A percentile compares a stretch with the other conserved stretches of the same genome.
These are phyloP conservation scores for Ogataea pignaliae DNA, from an alignment of 805 yeast species.

Conservation along the genomic window DNA sequence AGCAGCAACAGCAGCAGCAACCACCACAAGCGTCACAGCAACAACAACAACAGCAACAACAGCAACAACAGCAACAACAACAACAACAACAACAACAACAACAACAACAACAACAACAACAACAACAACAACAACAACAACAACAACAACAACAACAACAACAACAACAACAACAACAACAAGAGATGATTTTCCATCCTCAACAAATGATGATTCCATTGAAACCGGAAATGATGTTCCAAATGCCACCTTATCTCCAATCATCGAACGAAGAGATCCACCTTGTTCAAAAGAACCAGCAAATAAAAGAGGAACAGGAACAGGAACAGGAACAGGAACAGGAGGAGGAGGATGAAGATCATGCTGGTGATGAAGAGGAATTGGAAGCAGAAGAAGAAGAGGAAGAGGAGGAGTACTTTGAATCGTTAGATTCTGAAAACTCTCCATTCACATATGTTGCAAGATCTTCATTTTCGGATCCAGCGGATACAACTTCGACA, in stretches of 20 bases:
- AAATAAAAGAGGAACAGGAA: neutral
- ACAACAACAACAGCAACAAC: too few species aligned
- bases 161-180: too few species aligned
- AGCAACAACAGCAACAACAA: too few species aligned
- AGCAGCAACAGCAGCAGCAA: neutral
- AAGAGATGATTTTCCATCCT: too few species aligned
- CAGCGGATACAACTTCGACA: neutral
- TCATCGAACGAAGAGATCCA: neutral
- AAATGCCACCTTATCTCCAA: too few species aligned
- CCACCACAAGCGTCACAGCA: slow-evolving; percentile 1
- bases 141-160: too few species aligned
- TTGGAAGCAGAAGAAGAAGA: neutral
- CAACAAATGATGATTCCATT: too few species aligned
- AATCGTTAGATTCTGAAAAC: slow-evolving; percentile 22
- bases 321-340: slow-evolving; percentile 1
- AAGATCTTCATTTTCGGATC: slow-evolving; percentile 1
- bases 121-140: too few species aligned
- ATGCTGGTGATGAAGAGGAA: too few species aligned
- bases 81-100: too few species aligned
- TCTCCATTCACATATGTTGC: slow-evolving; percentile 14
- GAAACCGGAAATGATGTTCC: too few species aligned
- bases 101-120: too few species aligned
- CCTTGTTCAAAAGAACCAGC: neutral
- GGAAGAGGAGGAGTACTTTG: slow-evolving; percentile 20
- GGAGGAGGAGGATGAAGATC: slow-evolving; percentile 22